A percentile compares a stretch with the other conserved stretches of the same genome.
Evolutionary conservation across 768 basidiomycete genomes (phyloP).

Genomic region (Tricholoma hemisulphureum): DNA sequence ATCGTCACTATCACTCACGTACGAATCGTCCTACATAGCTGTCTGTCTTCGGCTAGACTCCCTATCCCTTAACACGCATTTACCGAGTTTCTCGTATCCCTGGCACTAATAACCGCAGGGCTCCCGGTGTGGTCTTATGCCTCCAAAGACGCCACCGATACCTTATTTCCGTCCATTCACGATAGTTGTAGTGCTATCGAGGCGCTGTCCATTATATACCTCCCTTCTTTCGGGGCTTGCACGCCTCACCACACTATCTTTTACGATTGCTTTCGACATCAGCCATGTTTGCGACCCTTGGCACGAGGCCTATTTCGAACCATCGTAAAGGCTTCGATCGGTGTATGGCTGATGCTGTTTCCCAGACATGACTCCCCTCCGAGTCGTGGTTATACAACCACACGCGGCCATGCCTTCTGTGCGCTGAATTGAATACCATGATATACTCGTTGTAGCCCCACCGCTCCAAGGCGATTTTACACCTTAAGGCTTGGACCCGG

Average conservation of each 20-base stretch:
- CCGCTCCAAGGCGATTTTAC: constrained; percentile 19
- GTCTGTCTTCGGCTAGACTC: constrained; percentile 9
- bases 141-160: constrained; percentile 6
- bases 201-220: constrained; percentile 20
- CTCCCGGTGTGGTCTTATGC: neutral
- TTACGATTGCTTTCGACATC: constrained; percentile 23
- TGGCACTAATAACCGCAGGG: neutral
- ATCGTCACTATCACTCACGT: constrained; percentile 16
- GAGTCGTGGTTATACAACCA: too few species aligned
- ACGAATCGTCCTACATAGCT: constrained; percentile 18
- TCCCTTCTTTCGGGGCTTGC: constrained; percentile 17
- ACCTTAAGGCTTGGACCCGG: constrained; percentile 18
- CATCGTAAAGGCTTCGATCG: neutral
- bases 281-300: constrained; percentile 20
- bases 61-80: constrained; percentile 3
- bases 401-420: constrained; percentile 16
- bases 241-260: constrained; percentile 12
- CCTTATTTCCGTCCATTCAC: constrained; percentile 23
- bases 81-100: neutral
- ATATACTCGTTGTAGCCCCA: constrained; percentile 18
- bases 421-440: constrained; percentile 18
- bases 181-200: constrained; percentile 16
- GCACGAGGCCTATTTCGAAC: neutral
- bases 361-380: too few species aligned
- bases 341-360: constrained; percentile 5